Evolutionary conservation across 176 grass and related monocot species (phyloP).

Genomic region (Aegilops speltoides): DNA sequence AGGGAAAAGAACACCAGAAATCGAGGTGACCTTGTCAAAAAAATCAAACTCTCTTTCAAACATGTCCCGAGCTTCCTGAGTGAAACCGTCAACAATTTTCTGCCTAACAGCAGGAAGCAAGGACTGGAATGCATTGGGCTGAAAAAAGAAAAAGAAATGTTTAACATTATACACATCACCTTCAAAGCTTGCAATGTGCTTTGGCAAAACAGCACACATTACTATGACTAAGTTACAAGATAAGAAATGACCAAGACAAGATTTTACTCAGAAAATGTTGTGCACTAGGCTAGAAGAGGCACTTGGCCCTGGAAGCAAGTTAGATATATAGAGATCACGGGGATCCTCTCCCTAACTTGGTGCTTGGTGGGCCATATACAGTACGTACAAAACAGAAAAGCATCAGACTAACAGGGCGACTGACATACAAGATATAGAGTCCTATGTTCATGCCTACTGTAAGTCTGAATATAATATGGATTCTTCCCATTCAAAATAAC

Average conservation of each 20-base stretch:
- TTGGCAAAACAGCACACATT: constrained; percentile 21
- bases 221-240: constrained; percentile 13
- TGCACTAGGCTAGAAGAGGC: neutral
- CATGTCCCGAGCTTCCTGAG: constrained; percentile 72
- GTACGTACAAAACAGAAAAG: neutral
- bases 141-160: constrained; percentile 29
- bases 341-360: neutral
- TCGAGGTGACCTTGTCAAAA: constrained; percentile 95
- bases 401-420: constrained; percentile 1
- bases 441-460: neutral
- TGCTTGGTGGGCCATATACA: neutral
- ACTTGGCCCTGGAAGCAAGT: neutral
- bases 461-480: constrained; percentile 12
- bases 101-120: constrained; percentile 77
- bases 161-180: neutral
- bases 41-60: constrained; percentile 88
- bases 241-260: neutral
- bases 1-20: constrained; percentile 96
- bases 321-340: neutral
- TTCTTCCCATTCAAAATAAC: constrained; percentile 2
- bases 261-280: neutral
- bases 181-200: constrained; percentile 19
- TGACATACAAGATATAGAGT: neutral
- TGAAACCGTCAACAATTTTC: constrained; percentile 91
- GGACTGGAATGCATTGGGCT: constrained; percentile 74